Conservation (phyloP, 1,284 basidiomycete genomes). For the Tilletia setariae region DNA sequence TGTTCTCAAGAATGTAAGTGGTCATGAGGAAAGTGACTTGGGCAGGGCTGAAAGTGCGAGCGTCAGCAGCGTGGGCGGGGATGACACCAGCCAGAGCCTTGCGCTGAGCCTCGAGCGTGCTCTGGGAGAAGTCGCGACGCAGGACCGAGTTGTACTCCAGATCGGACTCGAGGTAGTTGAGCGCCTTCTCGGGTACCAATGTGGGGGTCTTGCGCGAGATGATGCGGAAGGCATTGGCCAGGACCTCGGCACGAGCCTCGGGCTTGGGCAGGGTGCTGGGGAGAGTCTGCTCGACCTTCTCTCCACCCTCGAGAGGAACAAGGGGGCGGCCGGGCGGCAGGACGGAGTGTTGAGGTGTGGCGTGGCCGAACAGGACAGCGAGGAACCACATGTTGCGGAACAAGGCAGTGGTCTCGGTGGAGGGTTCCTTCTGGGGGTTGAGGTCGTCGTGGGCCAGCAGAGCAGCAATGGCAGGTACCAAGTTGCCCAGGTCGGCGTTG, state of each 20-base stretch:
- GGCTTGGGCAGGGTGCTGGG: constrained; percentile 54
- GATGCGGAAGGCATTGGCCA: constrained; percentile 60
- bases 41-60: constrained; percentile 72
- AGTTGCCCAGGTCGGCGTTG: constrained; percentile 46
- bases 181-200: constrained; percentile 75
- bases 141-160: constrained; percentile 91
- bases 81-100: constrained; percentile 59
- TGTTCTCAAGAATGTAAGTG: constrained; percentile 83
- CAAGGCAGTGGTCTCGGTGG: constrained; percentile 68
- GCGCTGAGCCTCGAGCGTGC: constrained; percentile 44
- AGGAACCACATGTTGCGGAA: constrained; percentile 96
- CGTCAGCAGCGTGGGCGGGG: constrained; percentile 68
- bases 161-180: constrained; percentile 81
- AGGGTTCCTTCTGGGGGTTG: constrained; percentile 64
- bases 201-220: constrained; percentile 86
- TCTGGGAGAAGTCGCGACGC: constrained; percentile 56
- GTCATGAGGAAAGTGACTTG: constrained; percentile 83
- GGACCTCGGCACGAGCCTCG: constrained; percentile 72
- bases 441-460: constrained; percentile 75
- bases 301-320: constrained; percentile 12
- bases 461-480: constrained; percentile 84
- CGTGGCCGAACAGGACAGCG: constrained; percentile 78
- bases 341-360: constrained; percentile 32
- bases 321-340: constrained; percentile 14
- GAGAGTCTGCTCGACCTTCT: background rate